Evolutionary conservation across 371 early-diverging fungal genomes (phyloP).

Genomic region (Entomophthora muscae): DNA sequence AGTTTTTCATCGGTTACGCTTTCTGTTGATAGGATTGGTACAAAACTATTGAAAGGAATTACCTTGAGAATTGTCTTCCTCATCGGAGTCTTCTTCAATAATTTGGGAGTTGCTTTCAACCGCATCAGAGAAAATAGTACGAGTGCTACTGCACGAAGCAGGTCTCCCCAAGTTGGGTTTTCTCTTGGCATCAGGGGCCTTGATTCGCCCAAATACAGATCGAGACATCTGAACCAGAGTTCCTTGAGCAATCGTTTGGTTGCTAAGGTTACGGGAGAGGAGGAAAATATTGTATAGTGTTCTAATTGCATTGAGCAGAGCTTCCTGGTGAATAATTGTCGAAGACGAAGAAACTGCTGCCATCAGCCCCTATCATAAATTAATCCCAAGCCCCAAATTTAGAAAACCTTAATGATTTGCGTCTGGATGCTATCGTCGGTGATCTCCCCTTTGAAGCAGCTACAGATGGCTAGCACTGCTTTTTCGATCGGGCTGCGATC

Average conservation of each 20-base stretch:
- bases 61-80: not conserved
- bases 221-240: conserved; percentile 81
- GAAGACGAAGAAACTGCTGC: conserved; percentile 57
- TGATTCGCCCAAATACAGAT: conserved; percentile 48
- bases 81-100: conserved; percentile 4
- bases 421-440: conserved; percentile 58
- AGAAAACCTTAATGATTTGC: conserved; percentile 47
- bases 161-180: not conserved
- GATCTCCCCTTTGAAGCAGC: conserved; percentile 40
- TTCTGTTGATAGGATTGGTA: not conserved
- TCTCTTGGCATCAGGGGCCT: conserved; percentile 10
- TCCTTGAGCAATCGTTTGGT: conserved; percentile 73
- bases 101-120: not conserved
- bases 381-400: conserved; percentile 15
- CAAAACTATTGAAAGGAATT: not conserved
- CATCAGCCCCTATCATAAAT: conserved; percentile 43
- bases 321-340: conserved; percentile 48
- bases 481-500: conserved; percentile 20
- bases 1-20: not conserved
- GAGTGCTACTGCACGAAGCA: not conserved
- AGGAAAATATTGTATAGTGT: conserved; percentile 53
- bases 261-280: conserved; percentile 43
- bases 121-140: not conserved
- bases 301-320: conserved; percentile 63
- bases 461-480: conserved; percentile 33